Conservation (phyloP, 2,329 filamentous ascomycete species). For the Ampelomyces quisqualis region DNA sequence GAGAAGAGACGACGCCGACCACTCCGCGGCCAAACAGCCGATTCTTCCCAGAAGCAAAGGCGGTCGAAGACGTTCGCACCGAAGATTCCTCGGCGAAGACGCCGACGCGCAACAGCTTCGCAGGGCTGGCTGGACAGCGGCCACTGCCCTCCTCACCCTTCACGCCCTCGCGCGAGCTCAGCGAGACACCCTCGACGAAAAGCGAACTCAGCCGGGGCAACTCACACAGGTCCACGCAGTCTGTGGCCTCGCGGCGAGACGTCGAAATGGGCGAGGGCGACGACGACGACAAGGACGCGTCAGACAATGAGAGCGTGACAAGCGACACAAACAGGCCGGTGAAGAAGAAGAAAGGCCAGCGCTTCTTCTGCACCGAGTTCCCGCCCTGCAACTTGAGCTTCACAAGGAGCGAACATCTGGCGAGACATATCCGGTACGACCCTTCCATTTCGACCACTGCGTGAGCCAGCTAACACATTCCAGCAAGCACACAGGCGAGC, state of each 20-base stretch:
- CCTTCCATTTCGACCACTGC: conserved; percentile 8
- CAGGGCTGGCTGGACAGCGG: conserved; percentile 49
- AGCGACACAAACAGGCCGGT: conserved; percentile 68
- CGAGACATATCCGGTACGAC: conserved; percentile 87
- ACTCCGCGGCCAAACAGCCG: conserved; percentile 53
- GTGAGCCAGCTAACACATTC: conserved; percentile 25
- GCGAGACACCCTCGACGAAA: conserved; percentile 36
- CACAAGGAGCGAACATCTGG: conserved; percentile 91
- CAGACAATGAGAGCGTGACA: conserved; percentile 53
- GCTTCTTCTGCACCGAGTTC: conserved; percentile 94
- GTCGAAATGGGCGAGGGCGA: conserved; percentile 76
- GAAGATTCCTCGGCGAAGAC: conserved; percentile 56
- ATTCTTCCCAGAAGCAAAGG: conserved; percentile 44
- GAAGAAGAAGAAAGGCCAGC: conserved; percentile 95
- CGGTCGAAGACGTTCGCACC: conserved; percentile 36
- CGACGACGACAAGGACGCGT: conserved; percentile 58
- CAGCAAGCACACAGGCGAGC: conserved; percentile 95
- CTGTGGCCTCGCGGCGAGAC: conserved; percentile 66
- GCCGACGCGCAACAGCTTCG: conserved; percentile 61
- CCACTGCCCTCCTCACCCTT: conserved; percentile 49
- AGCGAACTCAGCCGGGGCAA: conserved; percentile 54
- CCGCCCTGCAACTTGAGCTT: conserved; percentile 94
- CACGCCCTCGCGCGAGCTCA: conserved; percentile 50
- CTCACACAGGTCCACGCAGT: conserved; percentile 63
- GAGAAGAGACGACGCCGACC: conserved; percentile 58